These are phyloP conservation scores for Nakazawaea siamensis DNA, from an alignment of 805 yeast species.

Conservation along the genomic window DNA sequence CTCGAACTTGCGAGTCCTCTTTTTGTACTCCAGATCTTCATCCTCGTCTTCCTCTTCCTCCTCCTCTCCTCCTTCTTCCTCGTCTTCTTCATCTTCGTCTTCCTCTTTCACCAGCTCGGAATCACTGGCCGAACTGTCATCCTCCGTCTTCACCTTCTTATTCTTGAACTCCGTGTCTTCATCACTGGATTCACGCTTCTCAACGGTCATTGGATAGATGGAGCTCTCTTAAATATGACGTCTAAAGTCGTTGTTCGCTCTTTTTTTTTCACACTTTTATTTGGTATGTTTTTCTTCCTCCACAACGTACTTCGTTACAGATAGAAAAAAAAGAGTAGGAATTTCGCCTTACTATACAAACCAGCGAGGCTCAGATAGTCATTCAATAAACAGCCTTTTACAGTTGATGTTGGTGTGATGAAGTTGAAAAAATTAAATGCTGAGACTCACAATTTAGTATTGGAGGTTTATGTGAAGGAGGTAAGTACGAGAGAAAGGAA, in stretches of 20 bases:
- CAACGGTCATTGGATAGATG: conserved; percentile 9
- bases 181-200: conserved; percentile 3
- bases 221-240: too few relatives aligned
- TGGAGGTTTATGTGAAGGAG: conserved; percentile 10
- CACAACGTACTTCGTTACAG: background rate
- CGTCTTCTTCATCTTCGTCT: conserved; percentile 14
- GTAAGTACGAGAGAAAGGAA: too few relatives aligned
- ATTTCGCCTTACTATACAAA: too few relatives aligned
- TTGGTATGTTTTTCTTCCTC: background rate
- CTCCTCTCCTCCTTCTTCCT: conserved; percentile 18
- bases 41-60: conserved; percentile 24
- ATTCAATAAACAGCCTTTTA: too few relatives aligned
- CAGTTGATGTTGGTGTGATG: too few relatives aligned
- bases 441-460: too few relatives aligned
- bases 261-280: background rate
- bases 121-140: background rate
- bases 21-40: conserved; percentile 30
- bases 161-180: background rate
- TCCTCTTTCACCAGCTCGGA: background rate
- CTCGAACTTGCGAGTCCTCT: conserved; percentile 37
- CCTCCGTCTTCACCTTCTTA: conserved; percentile 2
- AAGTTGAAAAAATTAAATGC: conserved; percentile 6
- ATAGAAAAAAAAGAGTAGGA: too few relatives aligned
- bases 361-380: too few relatives aligned
- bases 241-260: background rate